Conservation (phyloP, 2,329 filamentous ascomycete species). For the Ophiocordyceps unilateralis region DNA sequence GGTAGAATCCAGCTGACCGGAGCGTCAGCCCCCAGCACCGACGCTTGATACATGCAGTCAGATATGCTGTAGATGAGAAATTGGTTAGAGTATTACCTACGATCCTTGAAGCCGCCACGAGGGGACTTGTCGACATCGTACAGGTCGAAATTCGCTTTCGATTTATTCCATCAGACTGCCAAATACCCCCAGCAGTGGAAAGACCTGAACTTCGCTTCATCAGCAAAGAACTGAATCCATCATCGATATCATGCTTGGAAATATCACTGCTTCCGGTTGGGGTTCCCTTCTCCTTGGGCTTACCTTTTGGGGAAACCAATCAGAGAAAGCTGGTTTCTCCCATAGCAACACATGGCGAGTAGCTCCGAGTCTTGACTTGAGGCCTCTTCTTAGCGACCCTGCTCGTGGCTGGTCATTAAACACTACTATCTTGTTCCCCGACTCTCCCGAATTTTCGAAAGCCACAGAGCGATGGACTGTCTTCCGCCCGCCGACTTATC, state of each 20-base stretch:
- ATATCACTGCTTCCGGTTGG: background rate
- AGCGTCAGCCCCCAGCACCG: background rate
- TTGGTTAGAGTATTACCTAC: background rate
- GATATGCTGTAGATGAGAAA: background rate
- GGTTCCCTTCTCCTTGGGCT: background rate
- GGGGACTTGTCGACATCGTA: too few relatives aligned
- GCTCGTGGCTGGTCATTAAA: background rate
- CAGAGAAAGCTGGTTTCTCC: background rate
- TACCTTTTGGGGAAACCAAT: background rate
- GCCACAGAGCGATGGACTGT: background rate
- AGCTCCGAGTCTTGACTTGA: background rate
- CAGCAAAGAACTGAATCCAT: background rate
- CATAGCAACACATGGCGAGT: background rate
- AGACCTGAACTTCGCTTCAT: background rate
- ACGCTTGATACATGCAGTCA: background rate
- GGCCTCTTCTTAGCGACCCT: background rate
- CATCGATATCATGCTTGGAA: background rate
- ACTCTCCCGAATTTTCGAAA: background rate
- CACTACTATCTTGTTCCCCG: background rate
- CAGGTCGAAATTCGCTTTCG: background rate
- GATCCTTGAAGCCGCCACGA: background rate
- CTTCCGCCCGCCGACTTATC: background rate
- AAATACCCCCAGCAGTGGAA: background rate
- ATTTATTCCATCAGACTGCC: background rate
- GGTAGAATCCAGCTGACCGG: background rate